phyloP scores from a whole-genome alignment of 345 rosid species.

The Citrus medica region DNA sequence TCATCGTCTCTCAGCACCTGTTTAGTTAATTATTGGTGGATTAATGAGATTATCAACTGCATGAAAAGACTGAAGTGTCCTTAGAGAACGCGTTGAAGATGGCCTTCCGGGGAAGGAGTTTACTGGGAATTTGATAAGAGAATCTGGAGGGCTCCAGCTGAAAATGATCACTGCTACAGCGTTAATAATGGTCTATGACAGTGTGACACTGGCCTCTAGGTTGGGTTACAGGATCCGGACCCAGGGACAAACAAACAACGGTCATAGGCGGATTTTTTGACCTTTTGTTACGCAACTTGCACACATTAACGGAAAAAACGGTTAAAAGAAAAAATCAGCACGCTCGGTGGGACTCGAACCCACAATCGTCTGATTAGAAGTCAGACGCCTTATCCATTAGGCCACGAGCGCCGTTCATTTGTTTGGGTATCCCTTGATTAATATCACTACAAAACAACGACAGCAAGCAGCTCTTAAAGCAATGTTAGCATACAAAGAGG shows the following conservation, averaged over 20 bases:
- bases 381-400: constrained; percentile 91
- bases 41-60: neutral
- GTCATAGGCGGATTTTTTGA: neutral
- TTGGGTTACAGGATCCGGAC: neutral
- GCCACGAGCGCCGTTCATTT: constrained; percentile 46
- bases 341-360: constrained; percentile 90
- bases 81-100: neutral
- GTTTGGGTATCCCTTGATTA: too few species aligned
- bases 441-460: too few species aligned
- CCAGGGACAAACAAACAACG: neutral
- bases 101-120: neutral
- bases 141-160: neutral
- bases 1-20: neutral
- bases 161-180: neutral
- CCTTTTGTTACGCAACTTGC: neutral
- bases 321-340: constrained; percentile 8
- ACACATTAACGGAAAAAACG: too few species aligned
- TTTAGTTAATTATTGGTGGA: neutral
- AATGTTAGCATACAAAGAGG: too few species aligned
- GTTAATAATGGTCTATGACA: neutral
- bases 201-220: neutral
- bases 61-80: neutral
- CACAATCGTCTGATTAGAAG: constrained; percentile 93
- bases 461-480: too few species aligned
- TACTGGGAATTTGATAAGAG: neutral